Conservation (phyloP, 1,284 basidiomycete species). For the Anthracocystis setariae region DNA sequence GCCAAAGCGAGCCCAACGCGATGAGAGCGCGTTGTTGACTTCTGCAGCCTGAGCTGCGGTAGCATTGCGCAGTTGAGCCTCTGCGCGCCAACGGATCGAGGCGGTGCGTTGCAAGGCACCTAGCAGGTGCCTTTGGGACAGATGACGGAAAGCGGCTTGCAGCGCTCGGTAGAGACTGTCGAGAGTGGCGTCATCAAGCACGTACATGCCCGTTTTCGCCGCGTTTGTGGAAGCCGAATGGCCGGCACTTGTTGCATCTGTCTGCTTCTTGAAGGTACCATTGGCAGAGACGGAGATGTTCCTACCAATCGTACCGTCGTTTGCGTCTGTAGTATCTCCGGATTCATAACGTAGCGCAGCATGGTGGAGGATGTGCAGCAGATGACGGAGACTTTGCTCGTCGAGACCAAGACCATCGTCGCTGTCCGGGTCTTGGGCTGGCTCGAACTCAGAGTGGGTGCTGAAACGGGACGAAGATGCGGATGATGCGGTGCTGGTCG, state of each 20-base stretch:
- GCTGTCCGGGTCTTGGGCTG: not conserved
- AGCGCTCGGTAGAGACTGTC: conserved; percentile 41
- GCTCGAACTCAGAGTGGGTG: not conserved
- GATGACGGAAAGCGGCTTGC: conserved; percentile 35
- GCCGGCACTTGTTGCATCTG: not conserved
- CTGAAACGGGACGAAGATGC: not conserved
- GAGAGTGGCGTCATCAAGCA: conserved; percentile 32
- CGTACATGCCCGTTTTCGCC: conserved; percentile 10
- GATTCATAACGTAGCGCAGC: conserved; percentile 30
- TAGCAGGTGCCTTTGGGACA: conserved; percentile 46
- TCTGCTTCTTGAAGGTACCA: conserved; percentile 39
- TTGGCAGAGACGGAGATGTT: conserved; percentile 25
- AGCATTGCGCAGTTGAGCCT: conserved; percentile 50
- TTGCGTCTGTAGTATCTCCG: not conserved
- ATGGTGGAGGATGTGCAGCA: conserved; percentile 43
- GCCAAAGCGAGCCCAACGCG: conserved; percentile 47
- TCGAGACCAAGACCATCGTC: conserved; percentile 38
- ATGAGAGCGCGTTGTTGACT: conserved; percentile 16
- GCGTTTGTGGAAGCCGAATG: not conserved
- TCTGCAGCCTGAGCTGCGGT: conserved; percentile 37
- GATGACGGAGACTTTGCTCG: conserved; percentile 39
- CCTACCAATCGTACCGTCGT: conserved; percentile 24
- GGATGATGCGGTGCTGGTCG: not conserved
- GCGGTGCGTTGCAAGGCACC: conserved; percentile 53
- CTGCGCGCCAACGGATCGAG: conserved; percentile 58